Evolutionary conservation across 495 filamentous ascomycete species (phyloP).

Genomic region (Penicillium argentinense): DNA sequence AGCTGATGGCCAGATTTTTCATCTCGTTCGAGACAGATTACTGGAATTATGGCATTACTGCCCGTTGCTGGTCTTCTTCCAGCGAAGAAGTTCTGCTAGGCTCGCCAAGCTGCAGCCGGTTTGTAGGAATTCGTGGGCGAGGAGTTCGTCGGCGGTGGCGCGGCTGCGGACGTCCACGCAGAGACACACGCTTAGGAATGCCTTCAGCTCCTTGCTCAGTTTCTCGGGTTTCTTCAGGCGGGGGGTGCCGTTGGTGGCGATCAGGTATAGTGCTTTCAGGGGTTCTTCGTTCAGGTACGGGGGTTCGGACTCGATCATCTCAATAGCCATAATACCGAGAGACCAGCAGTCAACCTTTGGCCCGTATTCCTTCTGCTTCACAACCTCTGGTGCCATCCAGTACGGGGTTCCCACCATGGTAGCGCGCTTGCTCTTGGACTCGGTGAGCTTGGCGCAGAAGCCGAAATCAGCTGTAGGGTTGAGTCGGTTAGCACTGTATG

Average conservation of each 20-base stretch:
- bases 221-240: constrained; percentile 97
- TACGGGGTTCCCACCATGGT: constrained; percentile 99
- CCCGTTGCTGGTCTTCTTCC: constrained; percentile 49
- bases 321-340: constrained; percentile 98
- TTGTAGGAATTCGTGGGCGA: constrained; percentile 76
- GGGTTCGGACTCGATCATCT: constrained; percentile 99
- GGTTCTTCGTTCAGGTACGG: constrained; percentile 98
- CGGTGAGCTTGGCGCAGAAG: constrained; percentile 98
- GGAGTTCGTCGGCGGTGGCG: constrained; percentile 83
- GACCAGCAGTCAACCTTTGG: constrained; percentile 99
- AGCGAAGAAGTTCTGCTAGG: constrained; percentile 82
- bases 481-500: constrained; percentile 14
- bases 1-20: too few species aligned
- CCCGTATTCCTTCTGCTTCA: constrained; percentile 98
- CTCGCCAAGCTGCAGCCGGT: constrained; percentile 69
- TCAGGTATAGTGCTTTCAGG: constrained; percentile 91
- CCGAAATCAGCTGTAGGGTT: constrained; percentile 94
- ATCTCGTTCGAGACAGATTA: too few species aligned
- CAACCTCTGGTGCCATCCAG: constrained; percentile 99
- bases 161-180: constrained; percentile 95
- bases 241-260: constrained; percentile 96
- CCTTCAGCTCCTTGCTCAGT: constrained; percentile 92
- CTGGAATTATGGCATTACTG: too few species aligned
- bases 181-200: constrained; percentile 90
- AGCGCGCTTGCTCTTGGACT: constrained; percentile 92